phyloP scores from a whole-genome alignment of 306 rosid genomes.

The Quercus glauca region DNA sequence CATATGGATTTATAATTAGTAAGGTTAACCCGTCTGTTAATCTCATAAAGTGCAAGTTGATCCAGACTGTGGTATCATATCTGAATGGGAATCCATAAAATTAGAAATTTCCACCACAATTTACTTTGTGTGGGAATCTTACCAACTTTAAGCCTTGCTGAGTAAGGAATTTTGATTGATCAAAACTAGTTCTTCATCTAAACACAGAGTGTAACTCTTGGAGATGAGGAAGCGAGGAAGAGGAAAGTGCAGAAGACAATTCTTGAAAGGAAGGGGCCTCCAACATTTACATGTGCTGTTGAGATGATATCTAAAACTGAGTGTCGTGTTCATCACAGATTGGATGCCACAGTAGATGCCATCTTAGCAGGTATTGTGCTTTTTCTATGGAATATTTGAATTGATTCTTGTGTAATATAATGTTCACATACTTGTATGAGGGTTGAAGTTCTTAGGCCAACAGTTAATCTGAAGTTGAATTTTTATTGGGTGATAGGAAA shows the following conservation, averaged over 20 bases:
- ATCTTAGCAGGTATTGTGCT: slow-evolving; percentile 74
- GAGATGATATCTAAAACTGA: slow-evolving; percentile 96
- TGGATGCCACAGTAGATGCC: slow-evolving; percentile 97
- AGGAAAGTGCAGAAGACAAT: slow-evolving; percentile 99
- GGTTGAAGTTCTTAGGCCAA: slow-evolving; percentile 3
- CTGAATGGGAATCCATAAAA: neutral
- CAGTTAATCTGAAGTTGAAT: slow-evolving; percentile 7
- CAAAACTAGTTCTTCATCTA: slow-evolving; percentile 18
- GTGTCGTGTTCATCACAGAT: slow-evolving; percentile 86
- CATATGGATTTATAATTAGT: slow-evolving; percentile 4
- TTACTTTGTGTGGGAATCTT: neutral
- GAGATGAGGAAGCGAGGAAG: slow-evolving; percentile 95
- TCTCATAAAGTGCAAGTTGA: neutral
- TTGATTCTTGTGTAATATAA: slow-evolving; percentile 8
- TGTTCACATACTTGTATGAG: slow-evolving; percentile 5
- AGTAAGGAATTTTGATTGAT: slow-evolving; percentile 18
- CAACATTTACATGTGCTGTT: slow-evolving; percentile 95
- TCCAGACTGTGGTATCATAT: neutral
- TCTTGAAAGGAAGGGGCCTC: slow-evolving; percentile 95
- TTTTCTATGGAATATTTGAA: slow-evolving; percentile 1
- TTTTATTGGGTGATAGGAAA: slow-evolving; percentile 45
- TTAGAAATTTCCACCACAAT: neutral
- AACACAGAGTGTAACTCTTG: slow-evolving; percentile 93
- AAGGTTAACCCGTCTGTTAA: neutral
- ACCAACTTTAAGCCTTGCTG: slow-evolving; percentile 12